Evolutionary conservation across 2,329 filamentous ascomycete genomes (phyloP).

Genomic region (Talaromyces atroroseus): DNA sequence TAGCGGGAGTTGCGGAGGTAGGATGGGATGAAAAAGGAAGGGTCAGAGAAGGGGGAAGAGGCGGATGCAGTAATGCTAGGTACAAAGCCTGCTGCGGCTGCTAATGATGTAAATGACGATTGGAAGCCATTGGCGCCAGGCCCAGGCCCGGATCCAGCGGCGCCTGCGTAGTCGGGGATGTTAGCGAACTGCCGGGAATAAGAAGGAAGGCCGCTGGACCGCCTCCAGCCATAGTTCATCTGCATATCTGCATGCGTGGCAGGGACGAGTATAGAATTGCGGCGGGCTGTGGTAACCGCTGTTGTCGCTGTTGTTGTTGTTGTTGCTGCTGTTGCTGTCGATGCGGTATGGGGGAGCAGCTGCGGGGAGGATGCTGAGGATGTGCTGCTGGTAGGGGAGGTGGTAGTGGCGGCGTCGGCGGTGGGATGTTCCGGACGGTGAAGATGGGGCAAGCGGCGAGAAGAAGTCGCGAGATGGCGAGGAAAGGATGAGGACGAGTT

Average conservation of each 20-base stretch:
- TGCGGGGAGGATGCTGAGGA: conserved; percentile 22
- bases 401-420: conserved; percentile 31
- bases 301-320: conserved; percentile 30
- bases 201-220: conserved; percentile 37
- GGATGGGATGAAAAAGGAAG: conserved; percentile 70
- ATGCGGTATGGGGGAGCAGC: conserved; percentile 21
- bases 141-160: neutral
- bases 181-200: conserved; percentile 46
- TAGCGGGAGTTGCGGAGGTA: conserved; percentile 77
- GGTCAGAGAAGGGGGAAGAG: conserved; percentile 21
- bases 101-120: neutral
- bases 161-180: conserved; percentile 25
- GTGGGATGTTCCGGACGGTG: conserved; percentile 19
- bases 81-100: neutral
- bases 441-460: neutral
- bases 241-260: conserved; percentile 48
- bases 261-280: conserved; percentile 19
- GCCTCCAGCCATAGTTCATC: conserved; percentile 42
- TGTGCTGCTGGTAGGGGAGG: conserved; percentile 19
- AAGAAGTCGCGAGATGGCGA: neutral
- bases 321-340: no score
- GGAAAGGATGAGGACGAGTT: conserved; percentile 20
- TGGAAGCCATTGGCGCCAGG: neutral
- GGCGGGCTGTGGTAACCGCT: conserved; percentile 15
- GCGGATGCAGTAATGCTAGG: neutral